These are phyloP conservation scores for Peziza echinospora DNA, from an alignment of 495 filamentous ascomycete species.

Conservation along the genomic window DNA sequence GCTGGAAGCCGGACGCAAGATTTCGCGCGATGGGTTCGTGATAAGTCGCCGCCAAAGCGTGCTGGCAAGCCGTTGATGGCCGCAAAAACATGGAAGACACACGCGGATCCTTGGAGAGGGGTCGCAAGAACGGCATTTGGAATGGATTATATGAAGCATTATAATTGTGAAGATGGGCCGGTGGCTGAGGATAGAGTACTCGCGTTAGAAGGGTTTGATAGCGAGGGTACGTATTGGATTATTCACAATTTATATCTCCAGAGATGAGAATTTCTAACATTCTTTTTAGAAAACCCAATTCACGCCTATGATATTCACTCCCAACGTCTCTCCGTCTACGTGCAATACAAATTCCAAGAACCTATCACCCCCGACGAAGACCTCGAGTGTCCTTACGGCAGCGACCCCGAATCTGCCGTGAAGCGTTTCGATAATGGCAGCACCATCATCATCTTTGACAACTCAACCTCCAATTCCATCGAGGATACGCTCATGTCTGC, in stretches of 20 bases:
- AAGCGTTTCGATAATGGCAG: constrained; percentile 27
- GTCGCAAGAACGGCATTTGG: constrained; percentile 30
- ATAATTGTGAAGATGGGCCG: constrained; percentile 6
- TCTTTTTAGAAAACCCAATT: constrained; percentile 8
- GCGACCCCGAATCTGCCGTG: constrained; percentile 13
- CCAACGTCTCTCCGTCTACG: constrained; percentile 20
- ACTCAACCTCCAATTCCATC: constrained; percentile 23
- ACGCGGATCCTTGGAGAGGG: constrained; percentile 32
- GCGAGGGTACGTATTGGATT: constrained; percentile 18
- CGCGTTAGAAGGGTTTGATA: constrained; percentile 30
- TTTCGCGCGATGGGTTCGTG: constrained; percentile 29
- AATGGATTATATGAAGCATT: constrained; percentile 31
- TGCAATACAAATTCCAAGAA: constrained; percentile 21
- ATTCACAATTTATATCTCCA: neutral
- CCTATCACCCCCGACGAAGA: constrained; percentile 15
- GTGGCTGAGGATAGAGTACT: constrained; percentile 24
- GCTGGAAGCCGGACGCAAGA: constrained; percentile 15
- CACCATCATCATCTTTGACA: constrained; percentile 34
- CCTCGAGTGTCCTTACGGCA: constrained; percentile 17
- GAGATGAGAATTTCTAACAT: neutral
- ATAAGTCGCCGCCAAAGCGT: constrained; percentile 25
- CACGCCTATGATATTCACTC: constrained; percentile 14
- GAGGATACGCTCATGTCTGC: constrained; percentile 31
- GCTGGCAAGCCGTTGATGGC: constrained; percentile 29
- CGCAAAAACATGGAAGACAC: constrained; percentile 29